Conservation (phyloP, 768 basidiomycete species). For the Brasilioporus rufonigricans region DNA sequence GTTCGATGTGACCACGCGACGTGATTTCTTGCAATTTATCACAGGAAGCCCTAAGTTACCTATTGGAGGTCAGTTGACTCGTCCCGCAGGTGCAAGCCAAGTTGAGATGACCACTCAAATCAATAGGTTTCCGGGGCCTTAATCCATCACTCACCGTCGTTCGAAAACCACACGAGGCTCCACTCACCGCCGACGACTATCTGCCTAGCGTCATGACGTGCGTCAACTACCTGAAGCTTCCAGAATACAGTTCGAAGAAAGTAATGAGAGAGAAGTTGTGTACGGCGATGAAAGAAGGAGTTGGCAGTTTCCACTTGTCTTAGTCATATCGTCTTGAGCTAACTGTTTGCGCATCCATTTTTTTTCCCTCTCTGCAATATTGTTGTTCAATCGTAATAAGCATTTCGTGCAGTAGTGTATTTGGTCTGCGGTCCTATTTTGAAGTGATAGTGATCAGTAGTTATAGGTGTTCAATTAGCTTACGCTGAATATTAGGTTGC, state of each 20-base stretch:
- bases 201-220: slow-evolving; percentile 99
- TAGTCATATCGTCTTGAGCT: slow-evolving; percentile 36
- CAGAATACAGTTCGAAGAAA: slow-evolving; percentile 87
- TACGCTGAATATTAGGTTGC: neutral
- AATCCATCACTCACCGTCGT: slow-evolving; percentile 95
- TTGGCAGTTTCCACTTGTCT: slow-evolving; percentile 96
- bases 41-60: slow-evolving; percentile 97
- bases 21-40: slow-evolving; percentile 93
- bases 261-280: slow-evolving; percentile 82
- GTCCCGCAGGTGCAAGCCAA: neutral
- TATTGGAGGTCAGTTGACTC: slow-evolving; percentile 72
- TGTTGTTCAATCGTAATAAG: slow-evolving; percentile 7
- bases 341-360: slow-evolving; percentile 23
- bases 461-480: neutral
- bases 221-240: slow-evolving; percentile 94
- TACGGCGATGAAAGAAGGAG: slow-evolving; percentile 88
- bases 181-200: slow-evolving; percentile 89
- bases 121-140: slow-evolving; percentile 86
- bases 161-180: slow-evolving; percentile 92
- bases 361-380: slow-evolving; percentile 9
- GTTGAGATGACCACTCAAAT: neutral
- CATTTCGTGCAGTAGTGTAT: neutral
- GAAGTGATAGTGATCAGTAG: neutral
- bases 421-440: neutral
- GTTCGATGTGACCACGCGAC: slow-evolving; percentile 69